Evolutionary conservation across 306 rosid species (phyloP).

Genomic region (Lathyrus oleraceus): DNA sequence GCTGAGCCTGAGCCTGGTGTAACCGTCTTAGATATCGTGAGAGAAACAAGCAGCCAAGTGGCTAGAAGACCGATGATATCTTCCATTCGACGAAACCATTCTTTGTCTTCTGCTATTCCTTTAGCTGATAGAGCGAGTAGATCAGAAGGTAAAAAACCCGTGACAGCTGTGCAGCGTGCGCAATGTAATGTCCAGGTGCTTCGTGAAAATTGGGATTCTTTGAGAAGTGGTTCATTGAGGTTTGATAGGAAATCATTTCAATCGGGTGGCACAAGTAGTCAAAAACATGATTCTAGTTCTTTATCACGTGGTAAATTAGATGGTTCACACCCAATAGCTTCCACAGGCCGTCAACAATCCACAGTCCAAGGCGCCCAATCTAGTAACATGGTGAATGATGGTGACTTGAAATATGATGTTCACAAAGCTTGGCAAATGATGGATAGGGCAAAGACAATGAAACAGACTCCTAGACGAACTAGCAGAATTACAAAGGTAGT

Average conservation of each 20-base stretch:
- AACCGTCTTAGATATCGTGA: slow-evolving; percentile 36
- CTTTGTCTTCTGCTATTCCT: slow-evolving; percentile 34
- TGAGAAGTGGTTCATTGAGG: slow-evolving; percentile 61
- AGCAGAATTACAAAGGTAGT: slow-evolving; percentile 35
- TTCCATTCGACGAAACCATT: slow-evolving; percentile 29
- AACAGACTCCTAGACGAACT: slow-evolving; percentile 28
- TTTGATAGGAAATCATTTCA: slow-evolving; percentile 49
- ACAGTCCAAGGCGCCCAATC: slow-evolving; percentile 32
- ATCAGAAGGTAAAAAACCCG: slow-evolving; percentile 17
- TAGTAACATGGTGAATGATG: background rate
- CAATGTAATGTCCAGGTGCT: slow-evolving; percentile 46
- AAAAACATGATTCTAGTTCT: slow-evolving; percentile 34
- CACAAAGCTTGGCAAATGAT: slow-evolving; percentile 86
- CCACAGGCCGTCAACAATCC: slow-evolving; percentile 44
- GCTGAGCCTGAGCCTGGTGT: slow-evolving; percentile 31
- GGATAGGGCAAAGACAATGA: slow-evolving; percentile 54
- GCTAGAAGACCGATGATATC: slow-evolving; percentile 31
- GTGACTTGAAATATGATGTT: slow-evolving; percentile 46
- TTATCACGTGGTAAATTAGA: slow-evolving; percentile 29
- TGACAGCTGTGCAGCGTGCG: slow-evolving; percentile 43
- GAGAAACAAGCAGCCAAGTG: slow-evolving; percentile 33
- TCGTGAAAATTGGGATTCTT: slow-evolving; percentile 72
- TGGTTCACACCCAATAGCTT: slow-evolving; percentile 38
- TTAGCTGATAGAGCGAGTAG: slow-evolving; percentile 35
- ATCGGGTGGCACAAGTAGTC: slow-evolving; percentile 35